Evolutionary conservation across 116 monocot species (phyloP).

Genomic region (Trichopus zeylanicus): DNA sequence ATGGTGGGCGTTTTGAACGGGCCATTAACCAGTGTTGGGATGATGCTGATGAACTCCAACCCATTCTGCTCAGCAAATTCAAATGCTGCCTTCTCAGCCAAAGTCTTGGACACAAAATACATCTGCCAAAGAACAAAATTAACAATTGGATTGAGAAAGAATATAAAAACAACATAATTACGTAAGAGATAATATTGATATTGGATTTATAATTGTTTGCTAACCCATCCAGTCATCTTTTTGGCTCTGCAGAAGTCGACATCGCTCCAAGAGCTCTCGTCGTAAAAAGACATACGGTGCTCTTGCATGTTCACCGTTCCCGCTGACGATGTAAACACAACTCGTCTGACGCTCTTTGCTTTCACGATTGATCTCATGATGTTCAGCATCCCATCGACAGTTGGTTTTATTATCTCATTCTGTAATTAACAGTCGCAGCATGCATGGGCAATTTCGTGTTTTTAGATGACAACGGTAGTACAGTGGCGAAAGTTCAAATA

Average conservation of each 20-base stretch:
- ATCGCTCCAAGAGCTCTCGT: conserved; percentile 9
- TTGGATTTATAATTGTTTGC: too few species aligned
- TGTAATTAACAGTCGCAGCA: conserved; percentile 1
- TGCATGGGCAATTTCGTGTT: too few species aligned
- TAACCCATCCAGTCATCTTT: conserved; percentile 3
- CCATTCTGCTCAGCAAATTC: conserved; percentile 28
- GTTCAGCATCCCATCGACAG: background rate
- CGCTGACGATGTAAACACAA: conserved; percentile 7
- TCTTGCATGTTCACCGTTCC: background rate
- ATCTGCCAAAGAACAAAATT: conserved; percentile 10
- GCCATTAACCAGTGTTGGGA: conserved; percentile 26
- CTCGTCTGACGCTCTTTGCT: background rate
- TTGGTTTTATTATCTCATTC: conserved; percentile 15
- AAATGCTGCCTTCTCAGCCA: conserved; percentile 43
- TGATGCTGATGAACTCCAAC: conserved; percentile 24
- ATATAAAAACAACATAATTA: background rate
- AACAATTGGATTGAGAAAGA: background rate
- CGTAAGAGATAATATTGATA: background rate
- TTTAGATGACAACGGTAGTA: too few species aligned
- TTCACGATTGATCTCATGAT: conserved; percentile 5
- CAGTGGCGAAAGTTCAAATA: too few species aligned
- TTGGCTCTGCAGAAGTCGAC: conserved; percentile 1
- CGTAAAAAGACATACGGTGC: background rate
- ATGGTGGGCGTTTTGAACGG: conserved; percentile 7
- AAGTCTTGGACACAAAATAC: conserved; percentile 33